Conservation (phyloP, 495 filamentous ascomycete species). For the Thozetella sp. region DNA sequence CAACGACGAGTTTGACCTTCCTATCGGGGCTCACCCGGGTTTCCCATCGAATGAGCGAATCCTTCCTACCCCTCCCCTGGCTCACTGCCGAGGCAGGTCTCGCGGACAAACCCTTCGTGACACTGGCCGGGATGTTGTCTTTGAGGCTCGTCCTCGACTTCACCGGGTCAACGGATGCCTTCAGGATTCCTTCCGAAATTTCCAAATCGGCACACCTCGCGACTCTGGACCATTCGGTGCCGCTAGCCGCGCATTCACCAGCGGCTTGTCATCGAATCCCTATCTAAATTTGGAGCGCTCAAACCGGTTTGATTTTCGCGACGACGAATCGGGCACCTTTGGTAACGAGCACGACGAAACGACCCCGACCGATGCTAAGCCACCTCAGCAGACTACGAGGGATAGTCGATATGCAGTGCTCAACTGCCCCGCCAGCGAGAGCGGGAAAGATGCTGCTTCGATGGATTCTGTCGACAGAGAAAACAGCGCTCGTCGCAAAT, state of each 20-base stretch:
- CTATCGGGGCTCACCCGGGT: background rate
- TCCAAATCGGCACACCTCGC: background rate
- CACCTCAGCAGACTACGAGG: background rate
- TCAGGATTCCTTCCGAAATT: conserved; percentile 20
- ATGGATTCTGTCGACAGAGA: background rate
- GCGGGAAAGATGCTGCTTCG: background rate
- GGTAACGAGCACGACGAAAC: background rate
- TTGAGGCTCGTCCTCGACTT: conserved; percentile 20
- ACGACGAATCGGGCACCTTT: conserved; percentile 9
- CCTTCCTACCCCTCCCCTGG: conserved; percentile 19
- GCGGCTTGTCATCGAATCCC: conserved; percentile 6
- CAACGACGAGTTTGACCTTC: conserved; percentile 6
- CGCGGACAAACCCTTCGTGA: conserved; percentile 19
- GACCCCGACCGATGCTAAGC: background rate
- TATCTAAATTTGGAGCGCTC: background rate
- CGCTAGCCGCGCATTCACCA: conserved; percentile 1
- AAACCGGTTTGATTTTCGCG: conserved; percentile 6
- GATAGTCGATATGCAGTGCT: background rate
- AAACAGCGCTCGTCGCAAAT: background rate
- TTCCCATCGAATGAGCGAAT: conserved; percentile 24
- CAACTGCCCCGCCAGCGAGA: background rate
- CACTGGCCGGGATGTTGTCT: conserved; percentile 19
- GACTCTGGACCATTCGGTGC: background rate
- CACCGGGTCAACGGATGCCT: conserved; percentile 27
- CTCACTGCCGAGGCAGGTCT: background rate